Percentiles rank a stretch among this genome's conserved stretches.
Evolutionary conservation across 768 basidiomycete genomes (phyloP).

Genomic region (Coprinellus micaceus): DNA sequence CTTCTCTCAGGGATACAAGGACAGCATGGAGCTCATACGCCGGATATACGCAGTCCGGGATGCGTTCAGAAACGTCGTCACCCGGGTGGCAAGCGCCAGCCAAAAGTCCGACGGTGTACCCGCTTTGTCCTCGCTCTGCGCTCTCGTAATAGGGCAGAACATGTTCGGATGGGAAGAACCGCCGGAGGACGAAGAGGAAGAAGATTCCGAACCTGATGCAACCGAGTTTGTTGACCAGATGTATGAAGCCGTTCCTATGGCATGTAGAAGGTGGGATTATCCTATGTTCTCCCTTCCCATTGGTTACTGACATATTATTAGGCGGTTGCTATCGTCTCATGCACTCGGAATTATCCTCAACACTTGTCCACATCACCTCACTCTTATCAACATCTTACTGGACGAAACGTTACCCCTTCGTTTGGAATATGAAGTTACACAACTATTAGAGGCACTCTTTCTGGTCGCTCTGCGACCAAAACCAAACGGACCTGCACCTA

Average conservation of each 20-base stretch:
- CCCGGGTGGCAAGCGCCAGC: neutral
- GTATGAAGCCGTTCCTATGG: constrained; percentile 51
- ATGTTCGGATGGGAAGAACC: constrained; percentile 26
- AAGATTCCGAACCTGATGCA: constrained; percentile 12
- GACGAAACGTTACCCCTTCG: constrained; percentile 46
- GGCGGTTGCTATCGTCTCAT: constrained; percentile 50
- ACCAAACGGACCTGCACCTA: constrained; percentile 15
- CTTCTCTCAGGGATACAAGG: constrained; percentile 17
- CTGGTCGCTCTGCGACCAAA: constrained; percentile 31
- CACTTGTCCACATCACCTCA: constrained; percentile 43
- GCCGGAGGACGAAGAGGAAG: neutral
- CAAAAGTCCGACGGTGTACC: constrained; percentile 27
- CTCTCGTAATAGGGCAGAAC: constrained; percentile 43
- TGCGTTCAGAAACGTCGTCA: constrained; percentile 48
- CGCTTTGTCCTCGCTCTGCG: constrained; percentile 44
- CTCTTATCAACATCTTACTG: constrained; percentile 46
- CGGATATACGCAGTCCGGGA: constrained; percentile 53
- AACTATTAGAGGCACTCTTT: constrained; percentile 41
- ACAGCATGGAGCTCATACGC: constrained; percentile 41
- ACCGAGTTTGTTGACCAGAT: constrained; percentile 33
- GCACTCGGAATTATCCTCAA: constrained; percentile 46
- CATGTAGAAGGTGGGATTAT: constrained; percentile 44
- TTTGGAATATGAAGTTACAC: constrained; percentile 40
- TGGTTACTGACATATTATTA: constrained; percentile 16
- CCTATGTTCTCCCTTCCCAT: neutral